These are phyloP conservation scores for Ensete glaucum DNA, from an alignment of 176 grass and related monocot genomes.

Conservation along the genomic window DNA sequence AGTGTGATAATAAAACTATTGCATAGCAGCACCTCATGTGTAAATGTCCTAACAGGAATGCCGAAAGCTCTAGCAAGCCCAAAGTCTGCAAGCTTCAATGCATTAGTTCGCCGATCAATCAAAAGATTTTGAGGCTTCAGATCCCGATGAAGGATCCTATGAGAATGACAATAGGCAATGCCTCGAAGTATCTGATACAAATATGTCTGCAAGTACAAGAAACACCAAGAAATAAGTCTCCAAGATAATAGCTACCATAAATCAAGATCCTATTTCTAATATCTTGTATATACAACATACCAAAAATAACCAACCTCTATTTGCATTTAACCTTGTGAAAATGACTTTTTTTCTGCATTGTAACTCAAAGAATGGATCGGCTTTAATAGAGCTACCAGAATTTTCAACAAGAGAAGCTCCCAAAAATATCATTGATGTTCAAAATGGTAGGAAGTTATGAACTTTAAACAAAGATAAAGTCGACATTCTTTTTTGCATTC, in stretches of 20 bases:
- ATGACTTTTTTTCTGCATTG: neutral
- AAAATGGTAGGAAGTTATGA: no score
- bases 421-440: neutral
- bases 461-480: no score
- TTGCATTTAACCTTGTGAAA: neutral
- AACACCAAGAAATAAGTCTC: neutral
- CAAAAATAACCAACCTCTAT: neutral
- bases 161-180: slow-evolving; percentile 90
- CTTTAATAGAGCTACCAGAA: neutral
- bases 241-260: neutral
- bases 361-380: neutral
- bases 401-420: neutral
- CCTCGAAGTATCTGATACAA: slow-evolving; percentile 83
- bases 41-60: slow-evolving; percentile 76
- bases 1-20: neutral
- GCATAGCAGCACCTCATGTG: slow-evolving; percentile 51
- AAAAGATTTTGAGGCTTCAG: slow-evolving; percentile 96
- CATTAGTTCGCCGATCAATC: slow-evolving; percentile 61
- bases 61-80: slow-evolving; percentile 83
- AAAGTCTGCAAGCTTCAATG: slow-evolving; percentile 91
- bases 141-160: slow-evolving; percentile 79
- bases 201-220: slow-evolving; percentile 31
- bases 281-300: neutral
- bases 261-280: neutral
- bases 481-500: no score